A percentile compares a stretch with the other conserved stretches of the same genome.
Evolutionary conservation across 1,139 yeast genomes (phyloP).

Genomic region (Saccharomyces uvarum): DNA sequence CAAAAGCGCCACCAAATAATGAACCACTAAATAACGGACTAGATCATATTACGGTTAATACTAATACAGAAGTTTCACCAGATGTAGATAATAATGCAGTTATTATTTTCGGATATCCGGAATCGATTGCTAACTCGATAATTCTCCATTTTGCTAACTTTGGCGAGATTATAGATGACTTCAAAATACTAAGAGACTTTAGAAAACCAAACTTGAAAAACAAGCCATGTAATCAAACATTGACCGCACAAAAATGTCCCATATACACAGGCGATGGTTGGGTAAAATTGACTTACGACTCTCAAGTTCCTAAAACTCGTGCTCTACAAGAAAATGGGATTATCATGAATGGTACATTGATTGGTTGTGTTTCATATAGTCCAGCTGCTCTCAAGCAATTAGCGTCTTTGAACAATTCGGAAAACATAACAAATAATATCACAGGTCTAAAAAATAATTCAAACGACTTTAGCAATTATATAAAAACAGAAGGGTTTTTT

Average conservation of each 20-base stretch:
- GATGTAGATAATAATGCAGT: constrained; percentile 50
- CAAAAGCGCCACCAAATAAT: background rate
- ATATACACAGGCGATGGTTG: constrained; percentile 75
- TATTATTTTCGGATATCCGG: constrained; percentile 80
- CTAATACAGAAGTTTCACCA: constrained; percentile 8
- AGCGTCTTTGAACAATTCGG: constrained; percentile 33
- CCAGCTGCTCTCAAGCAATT: constrained; percentile 53
- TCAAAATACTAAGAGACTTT: constrained; percentile 36
- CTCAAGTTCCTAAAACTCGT: constrained; percentile 63
- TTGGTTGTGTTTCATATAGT: constrained; percentile 68
- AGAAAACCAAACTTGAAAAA: constrained; percentile 7
- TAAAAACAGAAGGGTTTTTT: background rate
- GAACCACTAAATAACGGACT: background rate
- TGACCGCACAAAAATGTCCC: constrained; percentile 37
- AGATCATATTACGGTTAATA: constrained; percentile 8
- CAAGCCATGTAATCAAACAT: constrained; percentile 3
- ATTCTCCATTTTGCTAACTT: constrained; percentile 67
- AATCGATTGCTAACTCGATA: constrained; percentile 54
- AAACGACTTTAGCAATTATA: background rate
- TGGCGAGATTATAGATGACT: constrained; percentile 71
- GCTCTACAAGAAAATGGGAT: constrained; percentile 76
- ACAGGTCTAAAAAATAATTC: background rate
- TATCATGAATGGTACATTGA: constrained; percentile 56
- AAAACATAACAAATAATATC: background rate
- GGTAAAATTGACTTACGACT: constrained; percentile 75